Evolutionary conservation across 2,329 filamentous ascomycete species (phyloP).

Genomic region (Alternaria sp.): DNA sequence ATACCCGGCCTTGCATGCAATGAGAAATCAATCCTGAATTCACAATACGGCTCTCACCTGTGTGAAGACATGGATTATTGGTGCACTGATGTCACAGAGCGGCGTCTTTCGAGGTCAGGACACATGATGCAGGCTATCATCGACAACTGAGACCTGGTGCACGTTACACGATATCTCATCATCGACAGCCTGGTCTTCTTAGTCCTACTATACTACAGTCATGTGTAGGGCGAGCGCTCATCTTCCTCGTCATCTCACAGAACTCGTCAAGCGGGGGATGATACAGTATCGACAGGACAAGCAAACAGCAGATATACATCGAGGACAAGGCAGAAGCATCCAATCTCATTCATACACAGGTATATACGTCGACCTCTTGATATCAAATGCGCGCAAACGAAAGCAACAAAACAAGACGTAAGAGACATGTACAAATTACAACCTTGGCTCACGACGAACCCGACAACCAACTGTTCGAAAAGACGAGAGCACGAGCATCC

Average conservation of each 20-base stretch:
- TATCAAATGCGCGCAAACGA: neutral
- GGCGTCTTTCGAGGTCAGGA: neutral
- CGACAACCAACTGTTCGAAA: neutral
- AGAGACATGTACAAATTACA: constrained; percentile 7
- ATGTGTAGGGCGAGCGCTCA: neutral
- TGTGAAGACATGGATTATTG: neutral
- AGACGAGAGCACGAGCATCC: neutral
- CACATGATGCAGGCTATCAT: neutral
- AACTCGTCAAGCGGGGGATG: neutral
- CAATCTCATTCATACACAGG: neutral
- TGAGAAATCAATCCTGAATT: constrained; percentile 36
- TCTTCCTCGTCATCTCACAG: neutral
- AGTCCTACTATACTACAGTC: neutral
- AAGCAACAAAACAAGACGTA: neutral
- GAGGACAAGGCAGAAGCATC: neutral
- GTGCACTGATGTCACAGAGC: neutral
- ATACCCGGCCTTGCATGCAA: constrained; percentile 29
- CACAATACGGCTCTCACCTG: neutral
- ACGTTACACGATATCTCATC: neutral
- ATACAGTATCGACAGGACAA: neutral
- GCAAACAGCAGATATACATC: neutral
- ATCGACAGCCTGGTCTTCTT: neutral
- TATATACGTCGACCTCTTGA: neutral
- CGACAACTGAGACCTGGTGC: neutral
- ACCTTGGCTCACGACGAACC: neutral